Evolutionary conservation across 768 basidiomycete genomes (phyloP).

Genomic region (Leccinum barrowsii): DNA sequence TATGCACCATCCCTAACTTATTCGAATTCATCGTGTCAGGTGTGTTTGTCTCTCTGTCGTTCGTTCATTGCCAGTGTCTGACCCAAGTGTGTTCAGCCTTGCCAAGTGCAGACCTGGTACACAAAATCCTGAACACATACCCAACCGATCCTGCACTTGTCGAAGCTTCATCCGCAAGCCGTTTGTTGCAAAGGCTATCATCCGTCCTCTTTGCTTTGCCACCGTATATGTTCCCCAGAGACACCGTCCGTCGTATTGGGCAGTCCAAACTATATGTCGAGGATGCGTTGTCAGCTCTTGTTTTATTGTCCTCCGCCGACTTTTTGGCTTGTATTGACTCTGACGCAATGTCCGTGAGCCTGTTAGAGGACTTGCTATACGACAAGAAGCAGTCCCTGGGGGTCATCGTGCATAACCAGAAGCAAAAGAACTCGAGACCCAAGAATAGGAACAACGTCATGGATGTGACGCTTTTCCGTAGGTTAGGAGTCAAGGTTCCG

Average conservation of each 20-base stretch:
- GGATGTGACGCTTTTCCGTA: too few relatives aligned
- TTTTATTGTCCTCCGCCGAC: slow-evolving; percentile 12
- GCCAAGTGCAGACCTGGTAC: slow-evolving; percentile 14
- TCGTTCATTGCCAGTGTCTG: neutral
- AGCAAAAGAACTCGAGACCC: slow-evolving; percentile 28
- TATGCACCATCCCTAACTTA: slow-evolving; percentile 23
- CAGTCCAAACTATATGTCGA: slow-evolving; percentile 22
- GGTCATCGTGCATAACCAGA: slow-evolving; percentile 12
- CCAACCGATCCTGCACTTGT: slow-evolving; percentile 26
- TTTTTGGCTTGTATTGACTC: slow-evolving; percentile 1
- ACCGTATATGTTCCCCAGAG: slow-evolving; percentile 11
- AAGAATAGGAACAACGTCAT: slow-evolving; percentile 9
- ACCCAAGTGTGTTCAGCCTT: slow-evolving; percentile 10
- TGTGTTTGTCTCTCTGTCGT: slow-evolving; percentile 3
- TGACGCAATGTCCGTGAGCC: neutral
- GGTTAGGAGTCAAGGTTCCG: too few relatives aligned
- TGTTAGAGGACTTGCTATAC: slow-evolving; percentile 1
- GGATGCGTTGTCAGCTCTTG: slow-evolving; percentile 20
- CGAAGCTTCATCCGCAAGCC: slow-evolving; percentile 16
- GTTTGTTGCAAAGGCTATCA: slow-evolving; percentile 28
- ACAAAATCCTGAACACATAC: slow-evolving; percentile 33
- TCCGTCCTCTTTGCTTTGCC: slow-evolving; percentile 24
- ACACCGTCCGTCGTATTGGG: slow-evolving; percentile 12
- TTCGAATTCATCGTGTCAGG: slow-evolving; percentile 31
- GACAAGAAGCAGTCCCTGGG: slow-evolving; percentile 1